Evolutionary conservation across 495 filamentous ascomycete genomes (phyloP), one percentile per base, ranked within the genome.

Genomic region (Neurospora tetrasperma): DNA sequence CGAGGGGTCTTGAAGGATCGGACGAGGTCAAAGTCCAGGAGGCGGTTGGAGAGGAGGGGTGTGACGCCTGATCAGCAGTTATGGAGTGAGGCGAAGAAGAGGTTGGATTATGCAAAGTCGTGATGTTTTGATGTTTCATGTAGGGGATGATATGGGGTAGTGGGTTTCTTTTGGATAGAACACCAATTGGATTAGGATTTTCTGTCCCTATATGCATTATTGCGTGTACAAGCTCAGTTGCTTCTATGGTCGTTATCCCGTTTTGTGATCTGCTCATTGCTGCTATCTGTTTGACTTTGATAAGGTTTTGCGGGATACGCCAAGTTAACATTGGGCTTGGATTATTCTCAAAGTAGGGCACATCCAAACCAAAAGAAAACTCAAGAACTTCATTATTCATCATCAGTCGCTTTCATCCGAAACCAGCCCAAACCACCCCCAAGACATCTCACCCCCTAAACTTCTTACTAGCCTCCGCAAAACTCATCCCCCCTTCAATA

Each of bases 381-480:
- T 27, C 2, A 7, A 59, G 3, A 62, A 35, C 14, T 66, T 66
- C 27, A 66, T 66, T 66, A 35, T 3, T 62, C 14, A 35, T 18
- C 16, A 66, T 4, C 5, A 66, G 1, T 3, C 12, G 14, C 31
- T 18, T 8, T 41, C 40, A 41, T 11, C 40, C 9, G 11, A 6
- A 27, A 14, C 23, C 40, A 41, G 40, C 40, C 40, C 10, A 41
- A 23, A 3, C 43, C n/a, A 2, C 16, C 35, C 4, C 35, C 4
- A 38, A 38, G 7, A 4, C 10, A 46, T 3, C 18, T 78, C 70
- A 80, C 12, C 73, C 73, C 69, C 80, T 73, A 73, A 85, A 86
- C 75, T 80, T 81, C 79, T 80, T 85, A 75, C 85, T 85, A 12
- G 87, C 87, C 69, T 89, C 87, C 41, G 77, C 73, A 73, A 90